Evolutionary conservation across 768 basidiomycete species (phyloP).

Genomic region (Termitomyces sp.): DNA sequence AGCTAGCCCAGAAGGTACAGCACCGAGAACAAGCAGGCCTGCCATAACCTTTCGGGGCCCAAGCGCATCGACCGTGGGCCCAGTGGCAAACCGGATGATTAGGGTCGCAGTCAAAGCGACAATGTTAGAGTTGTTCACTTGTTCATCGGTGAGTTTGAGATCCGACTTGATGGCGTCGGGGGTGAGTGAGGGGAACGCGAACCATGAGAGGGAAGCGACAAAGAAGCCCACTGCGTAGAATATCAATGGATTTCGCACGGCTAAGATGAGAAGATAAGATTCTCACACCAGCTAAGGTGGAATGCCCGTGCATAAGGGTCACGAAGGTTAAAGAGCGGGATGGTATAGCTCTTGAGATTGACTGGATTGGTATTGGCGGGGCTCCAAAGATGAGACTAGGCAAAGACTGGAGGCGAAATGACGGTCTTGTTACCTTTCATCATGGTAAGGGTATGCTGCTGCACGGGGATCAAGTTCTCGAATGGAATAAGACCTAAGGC

Average conservation of each 20-base stretch:
- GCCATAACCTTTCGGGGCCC: slow-evolving; percentile 56
- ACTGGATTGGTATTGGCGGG: slow-evolving; percentile 39
- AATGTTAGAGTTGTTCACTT: slow-evolving; percentile 50
- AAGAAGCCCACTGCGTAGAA: slow-evolving; percentile 36
- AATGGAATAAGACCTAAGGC: background rate
- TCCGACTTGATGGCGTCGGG: slow-evolving; percentile 51
- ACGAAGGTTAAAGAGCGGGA: slow-evolving; percentile 44
- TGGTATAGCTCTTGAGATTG: slow-evolving; percentile 46
- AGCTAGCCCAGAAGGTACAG: slow-evolving; percentile 55
- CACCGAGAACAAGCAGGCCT: slow-evolving; percentile 42
- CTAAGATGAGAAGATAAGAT: background rate
- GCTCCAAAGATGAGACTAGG: slow-evolving; percentile 27
- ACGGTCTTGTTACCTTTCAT: background rate
- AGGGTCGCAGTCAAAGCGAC: slow-evolving; percentile 43
- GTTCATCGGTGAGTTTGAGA: slow-evolving; percentile 37
- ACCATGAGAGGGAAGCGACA: slow-evolving; percentile 47
- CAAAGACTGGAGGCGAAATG: slow-evolving; percentile 20
- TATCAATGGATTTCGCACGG: background rate
- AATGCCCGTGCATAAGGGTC: slow-evolving; percentile 45
- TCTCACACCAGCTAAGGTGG: slow-evolving; percentile 34
- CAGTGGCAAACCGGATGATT: slow-evolving; percentile 38
- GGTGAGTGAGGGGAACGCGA: slow-evolving; percentile 57
- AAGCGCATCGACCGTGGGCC: slow-evolving; percentile 46
- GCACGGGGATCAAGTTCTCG: background rate
- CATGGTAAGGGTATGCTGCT: background rate